Percentiles rank a stretch among this genome's conserved stretches.
phyloP scores from a whole-genome alignment of 108 stramenopile genomes.

The Fragilaria radians region DNA sequence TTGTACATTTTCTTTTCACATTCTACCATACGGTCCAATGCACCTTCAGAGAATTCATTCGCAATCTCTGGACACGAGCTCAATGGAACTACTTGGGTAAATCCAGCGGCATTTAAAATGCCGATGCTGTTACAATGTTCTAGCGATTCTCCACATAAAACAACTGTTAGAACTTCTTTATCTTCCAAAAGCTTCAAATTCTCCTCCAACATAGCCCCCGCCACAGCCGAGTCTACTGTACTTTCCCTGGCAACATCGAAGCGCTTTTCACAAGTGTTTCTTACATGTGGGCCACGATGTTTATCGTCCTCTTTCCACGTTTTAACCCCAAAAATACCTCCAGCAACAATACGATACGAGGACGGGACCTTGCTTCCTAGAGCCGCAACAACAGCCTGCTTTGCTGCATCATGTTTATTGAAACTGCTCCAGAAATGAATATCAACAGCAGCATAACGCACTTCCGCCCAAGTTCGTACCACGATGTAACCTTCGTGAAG shows the following conservation, averaged over 20 bases:
- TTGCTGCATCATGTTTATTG: conserved; percentile 25
- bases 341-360: conserved; percentile 62
- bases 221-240: not conserved
- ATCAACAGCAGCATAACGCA: conserved; percentile 57
- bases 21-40: conserved; percentile 6
- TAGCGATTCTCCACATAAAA: conserved; percentile 15
- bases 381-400: conserved; percentile 28
- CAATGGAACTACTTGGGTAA: conserved; percentile 21
- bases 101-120: conserved; percentile 6
- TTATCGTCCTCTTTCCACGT: conserved; percentile 76
- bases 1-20: conserved; percentile 27
- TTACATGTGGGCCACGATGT: conserved; percentile 54
- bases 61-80: conserved; percentile 15
- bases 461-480: conserved; percentile 39
- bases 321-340: conserved; percentile 71
- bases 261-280: conserved; percentile 1
- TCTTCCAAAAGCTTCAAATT: not conserved
- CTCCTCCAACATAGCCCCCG: conserved; percentile 4
- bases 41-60: not conserved
- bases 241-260: not conserved
- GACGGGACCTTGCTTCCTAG: conserved; percentile 26
- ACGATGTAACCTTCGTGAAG: conserved; percentile 65
- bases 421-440: conserved; percentile 48
- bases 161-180: conserved; percentile 7
- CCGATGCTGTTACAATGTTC: conserved; percentile 10